Evolutionary conservation across 2,329 filamentous ascomycete genomes (phyloP).

Genomic region (Ascochyta koolunga): DNA sequence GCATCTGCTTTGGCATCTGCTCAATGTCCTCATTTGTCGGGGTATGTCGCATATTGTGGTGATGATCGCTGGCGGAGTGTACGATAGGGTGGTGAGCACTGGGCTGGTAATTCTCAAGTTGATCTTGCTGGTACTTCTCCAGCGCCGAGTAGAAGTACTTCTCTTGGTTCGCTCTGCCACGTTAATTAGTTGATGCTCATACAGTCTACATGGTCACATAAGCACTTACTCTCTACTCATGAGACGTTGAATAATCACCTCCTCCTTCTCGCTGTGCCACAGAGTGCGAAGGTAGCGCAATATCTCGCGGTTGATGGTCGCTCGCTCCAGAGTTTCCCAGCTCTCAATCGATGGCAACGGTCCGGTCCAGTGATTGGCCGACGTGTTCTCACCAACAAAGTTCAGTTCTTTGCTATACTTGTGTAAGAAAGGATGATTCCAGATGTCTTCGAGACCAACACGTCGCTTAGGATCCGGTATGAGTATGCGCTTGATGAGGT

Average conservation of each 20-base stretch:
- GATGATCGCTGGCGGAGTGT: conserved; percentile 91
- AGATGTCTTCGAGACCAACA: conserved; percentile 81
- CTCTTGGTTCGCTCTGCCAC: conserved; percentile 78
- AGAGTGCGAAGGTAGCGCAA: conserved; percentile 85
- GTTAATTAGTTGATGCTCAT: not conserved
- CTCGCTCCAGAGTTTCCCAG: conserved; percentile 64
- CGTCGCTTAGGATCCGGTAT: conserved; percentile 78
- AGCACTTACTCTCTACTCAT: conserved; percentile 51
- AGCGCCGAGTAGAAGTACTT: conserved; percentile 92
- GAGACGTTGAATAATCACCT: conserved; percentile 73
- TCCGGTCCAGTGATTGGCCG: conserved; percentile 58
- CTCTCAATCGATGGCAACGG: conserved; percentile 64
- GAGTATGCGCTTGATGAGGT: conserved; percentile 81
- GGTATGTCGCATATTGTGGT: conserved; percentile 51
- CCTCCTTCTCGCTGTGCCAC: conserved; percentile 85
- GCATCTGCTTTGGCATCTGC: conserved; percentile 42
- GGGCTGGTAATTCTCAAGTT: conserved; percentile 82
- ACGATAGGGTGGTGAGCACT: conserved; percentile 66
- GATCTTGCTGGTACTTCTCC: conserved; percentile 78
- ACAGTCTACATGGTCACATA: not conserved
- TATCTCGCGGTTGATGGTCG: conserved; percentile 80
- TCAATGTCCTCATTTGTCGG: conserved; percentile 38
- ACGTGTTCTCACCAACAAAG: conserved; percentile 64
- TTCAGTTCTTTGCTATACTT: conserved; percentile 78
- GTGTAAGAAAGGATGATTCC: conserved; percentile 82